Evolutionary conservation across 2,329 filamentous ascomycete genomes (phyloP).

Genomic region (Pseudogymnoascus sp.): DNA sequence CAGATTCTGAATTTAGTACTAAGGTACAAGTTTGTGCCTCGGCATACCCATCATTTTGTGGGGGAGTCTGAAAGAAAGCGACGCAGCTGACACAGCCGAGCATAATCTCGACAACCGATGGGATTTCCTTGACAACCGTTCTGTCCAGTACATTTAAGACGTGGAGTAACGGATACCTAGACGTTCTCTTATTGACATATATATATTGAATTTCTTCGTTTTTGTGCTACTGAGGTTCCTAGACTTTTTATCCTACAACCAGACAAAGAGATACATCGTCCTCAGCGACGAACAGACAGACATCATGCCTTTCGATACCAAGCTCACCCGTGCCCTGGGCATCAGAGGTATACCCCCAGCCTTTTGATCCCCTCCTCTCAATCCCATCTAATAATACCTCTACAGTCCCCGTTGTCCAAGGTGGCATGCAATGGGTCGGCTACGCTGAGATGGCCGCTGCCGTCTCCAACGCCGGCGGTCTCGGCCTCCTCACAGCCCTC

Average conservation of each 20-base stretch:
- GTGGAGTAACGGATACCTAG: not conserved
- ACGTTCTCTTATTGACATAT: not conserved
- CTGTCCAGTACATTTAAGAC: constrained; percentile 1
- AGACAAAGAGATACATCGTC: constrained; percentile 25
- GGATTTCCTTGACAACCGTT: not conserved
- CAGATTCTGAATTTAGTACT: not conserved
- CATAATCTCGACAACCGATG: not conserved
- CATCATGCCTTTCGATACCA: constrained; percentile 34
- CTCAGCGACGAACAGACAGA: constrained; percentile 44
- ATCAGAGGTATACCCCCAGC: constrained; percentile 31
- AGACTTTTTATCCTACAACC: not conserved
- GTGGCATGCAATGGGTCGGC: constrained; percentile 81
- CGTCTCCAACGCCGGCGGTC: constrained; percentile 72
- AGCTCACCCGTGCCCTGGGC: constrained; percentile 31
- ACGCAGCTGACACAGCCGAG: constrained; percentile 3
- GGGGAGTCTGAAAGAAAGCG: not conserved
- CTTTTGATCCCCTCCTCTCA: not conserved
- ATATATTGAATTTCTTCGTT: not conserved
- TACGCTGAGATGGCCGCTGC: constrained; percentile 71
- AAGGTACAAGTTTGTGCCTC: not conserved
- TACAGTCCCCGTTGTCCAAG: constrained; percentile 71
- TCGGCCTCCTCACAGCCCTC: constrained; percentile 77
- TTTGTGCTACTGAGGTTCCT: not conserved
- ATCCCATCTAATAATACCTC: constrained; percentile 9
- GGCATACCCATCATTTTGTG: constrained; percentile 4